phyloP scores from a whole-genome alignment of 805 yeast species.

The Candida coleopterorum region DNA sequence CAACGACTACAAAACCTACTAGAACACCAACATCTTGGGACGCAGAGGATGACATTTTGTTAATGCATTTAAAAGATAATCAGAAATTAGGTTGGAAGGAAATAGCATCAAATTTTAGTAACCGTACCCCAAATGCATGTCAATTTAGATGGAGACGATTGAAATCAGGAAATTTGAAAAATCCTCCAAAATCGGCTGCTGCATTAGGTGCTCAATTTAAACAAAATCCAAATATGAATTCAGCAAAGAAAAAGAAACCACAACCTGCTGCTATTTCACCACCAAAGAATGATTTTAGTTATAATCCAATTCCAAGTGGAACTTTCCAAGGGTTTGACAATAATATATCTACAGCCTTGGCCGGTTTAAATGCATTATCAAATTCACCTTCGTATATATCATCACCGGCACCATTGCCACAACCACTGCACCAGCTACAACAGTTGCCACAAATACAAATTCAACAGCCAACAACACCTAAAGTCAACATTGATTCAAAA shows the following conservation, averaged over 20 bases:
- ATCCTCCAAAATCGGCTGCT: slow-evolving; percentile 40
- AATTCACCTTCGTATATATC: slow-evolving; percentile 26
- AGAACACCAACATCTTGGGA: slow-evolving; percentile 47
- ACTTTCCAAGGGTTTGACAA: slow-evolving; percentile 39
- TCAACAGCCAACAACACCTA: background rate
- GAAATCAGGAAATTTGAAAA: slow-evolving; percentile 39
- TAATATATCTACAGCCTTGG: slow-evolving; percentile 37
- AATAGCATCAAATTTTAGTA: slow-evolving; percentile 38
- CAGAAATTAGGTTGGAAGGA: slow-evolving; percentile 47
- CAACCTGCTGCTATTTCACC: background rate
- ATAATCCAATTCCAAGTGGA: slow-evolving; percentile 6
- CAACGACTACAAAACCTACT: slow-evolving; percentile 13
- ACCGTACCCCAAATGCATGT: slow-evolving; percentile 45
- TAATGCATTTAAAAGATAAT: slow-evolving; percentile 42
- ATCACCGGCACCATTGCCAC: slow-evolving; percentile 26
- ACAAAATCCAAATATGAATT: slow-evolving; percentile 5
- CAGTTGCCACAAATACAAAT: slow-evolving; percentile 17
- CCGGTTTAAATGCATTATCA: slow-evolving; percentile 40
- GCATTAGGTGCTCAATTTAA: slow-evolving; percentile 13
- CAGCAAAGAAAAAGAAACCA: slow-evolving; percentile 5
- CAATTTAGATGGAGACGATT: slow-evolving; percentile 45
- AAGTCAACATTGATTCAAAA: slow-evolving; percentile 1
- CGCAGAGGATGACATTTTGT: slow-evolving; percentile 41
- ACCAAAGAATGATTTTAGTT: slow-evolving; percentile 2
- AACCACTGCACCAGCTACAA: slow-evolving; percentile 14